Percentiles rank a stretch among this genome's conserved stretches.
phyloP scores from a whole-genome alignment of 306 rosid species.

The Citrullus colocynthis region DNA sequence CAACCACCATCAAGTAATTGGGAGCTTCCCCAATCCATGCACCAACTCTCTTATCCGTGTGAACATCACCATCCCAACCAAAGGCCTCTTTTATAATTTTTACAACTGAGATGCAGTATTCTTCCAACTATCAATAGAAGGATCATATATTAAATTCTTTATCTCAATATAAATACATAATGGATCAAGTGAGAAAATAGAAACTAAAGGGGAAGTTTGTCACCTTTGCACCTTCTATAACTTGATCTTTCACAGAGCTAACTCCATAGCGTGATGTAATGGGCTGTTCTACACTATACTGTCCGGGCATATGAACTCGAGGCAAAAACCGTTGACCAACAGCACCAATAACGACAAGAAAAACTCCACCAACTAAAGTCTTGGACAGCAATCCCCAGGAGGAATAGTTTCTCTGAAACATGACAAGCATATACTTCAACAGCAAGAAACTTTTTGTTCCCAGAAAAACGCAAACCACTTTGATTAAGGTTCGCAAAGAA shows the following conservation, averaged over 20 bases:
- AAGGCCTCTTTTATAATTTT: conserved; percentile 47
- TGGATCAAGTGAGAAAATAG: neutral
- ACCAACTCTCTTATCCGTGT: conserved; percentile 43
- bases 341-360: conserved; percentile 51
- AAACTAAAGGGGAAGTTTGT: neutral
- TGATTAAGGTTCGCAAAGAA: neutral
- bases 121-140: conserved; percentile 49
- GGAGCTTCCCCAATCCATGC: conserved; percentile 76
- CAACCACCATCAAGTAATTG: conserved; percentile 32
- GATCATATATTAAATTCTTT: conserved; percentile 11
- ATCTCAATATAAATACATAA: neutral
- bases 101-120: conserved; percentile 39
- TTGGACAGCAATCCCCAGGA: conserved; percentile 39
- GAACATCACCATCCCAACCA: conserved; percentile 59
- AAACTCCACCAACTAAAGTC: conserved; percentile 55
- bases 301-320: conserved; percentile 27
- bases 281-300: conserved; percentile 22
- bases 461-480: neutral
- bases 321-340: conserved; percentile 45
- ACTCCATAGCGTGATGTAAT: conserved; percentile 35
- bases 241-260: conserved; percentile 22
- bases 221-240: conserved; percentile 42
- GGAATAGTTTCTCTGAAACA: conserved; percentile 40
- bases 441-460: neutral
- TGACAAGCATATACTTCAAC: conserved; percentile 3